Evolutionary conservation across 2,329 filamentous ascomycete genomes (phyloP).

Genomic region (Lecanicillium sp.): DNA sequence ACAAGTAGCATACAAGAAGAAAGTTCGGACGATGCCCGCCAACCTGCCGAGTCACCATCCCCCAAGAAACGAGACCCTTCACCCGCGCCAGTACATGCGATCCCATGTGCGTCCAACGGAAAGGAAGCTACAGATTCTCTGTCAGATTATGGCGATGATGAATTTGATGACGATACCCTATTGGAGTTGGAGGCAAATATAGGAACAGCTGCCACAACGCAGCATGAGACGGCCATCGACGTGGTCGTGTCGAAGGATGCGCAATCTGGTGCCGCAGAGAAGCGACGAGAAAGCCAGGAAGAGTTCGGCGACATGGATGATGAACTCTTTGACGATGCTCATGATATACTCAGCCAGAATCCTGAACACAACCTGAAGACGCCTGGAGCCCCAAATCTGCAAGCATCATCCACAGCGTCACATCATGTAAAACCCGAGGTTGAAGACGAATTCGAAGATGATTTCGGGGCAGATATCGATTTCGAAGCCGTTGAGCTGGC

Average conservation of each 20-base stretch:
- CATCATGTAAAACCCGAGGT: constrained; percentile 11
- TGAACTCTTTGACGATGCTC: constrained; percentile 45
- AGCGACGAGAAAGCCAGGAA: constrained; percentile 30
- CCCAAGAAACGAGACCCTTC: constrained; percentile 27
- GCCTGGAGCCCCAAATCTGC: not conserved
- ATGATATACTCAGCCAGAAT: constrained; percentile 17
- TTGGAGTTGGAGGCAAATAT: constrained; percentile 44
- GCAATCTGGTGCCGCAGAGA: constrained; percentile 9
- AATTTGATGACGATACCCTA: constrained; percentile 53
- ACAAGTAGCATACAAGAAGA: constrained; percentile 42
- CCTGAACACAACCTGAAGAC: not conserved
- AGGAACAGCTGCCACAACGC: constrained; percentile 14
- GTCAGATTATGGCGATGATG: constrained; percentile 49
- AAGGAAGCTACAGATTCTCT: constrained; percentile 11
- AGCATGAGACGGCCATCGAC: constrained; percentile 15
- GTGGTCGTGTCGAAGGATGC: constrained; percentile 10
- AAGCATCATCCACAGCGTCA: constrained; percentile 4
- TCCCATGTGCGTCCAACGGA: constrained; percentile 1
- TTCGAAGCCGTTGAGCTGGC: constrained; percentile 68
- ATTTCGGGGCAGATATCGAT: constrained; percentile 65
- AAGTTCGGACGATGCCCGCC: constrained; percentile 22
- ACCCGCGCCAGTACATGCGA: not conserved
- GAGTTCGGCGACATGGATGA: constrained; percentile 63
- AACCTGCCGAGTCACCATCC: constrained; percentile 33
- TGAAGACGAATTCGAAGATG: constrained; percentile 28